Base-by-base conservation (phyloP, 2,329 filamentous ascomycete species). In the Tolypocladium endophyticum region DNA sequence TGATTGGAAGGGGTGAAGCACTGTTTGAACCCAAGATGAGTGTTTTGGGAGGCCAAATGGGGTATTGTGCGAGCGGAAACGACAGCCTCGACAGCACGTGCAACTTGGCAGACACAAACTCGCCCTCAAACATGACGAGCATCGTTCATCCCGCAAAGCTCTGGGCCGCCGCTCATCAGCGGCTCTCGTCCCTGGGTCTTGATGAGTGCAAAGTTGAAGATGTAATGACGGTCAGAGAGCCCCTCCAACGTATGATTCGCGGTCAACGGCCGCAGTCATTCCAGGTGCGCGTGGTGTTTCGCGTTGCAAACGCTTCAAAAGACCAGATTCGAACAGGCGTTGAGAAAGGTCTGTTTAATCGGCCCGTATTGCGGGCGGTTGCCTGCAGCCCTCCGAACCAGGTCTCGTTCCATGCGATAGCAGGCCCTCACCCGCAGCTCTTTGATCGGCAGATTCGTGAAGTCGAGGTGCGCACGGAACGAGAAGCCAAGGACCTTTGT, bases 221-320 rank as follows among this genome's bases (percentile, higher is more conserved):
- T 52, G 58, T 70, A 11, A 62, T 74, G 14, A 62, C 66, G 1
- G 67, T 75, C 43, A 67, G 70, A 23, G 60, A 66, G 41, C 67
- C 68, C 8, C 62, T 73, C 33, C 65, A 69, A 45, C 61, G 71
- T 20, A 69, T 70, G 20, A 68, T 68, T 4, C 60, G 65, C n/a
- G 72, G 72, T 11, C 62, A 64, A 41, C 66, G 72, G 28, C 68
- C 70, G 12, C 71, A 73, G 60, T 73, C 72, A 12, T 74, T 73
- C 61, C 67, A 71, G 47, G 67, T 67, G 58, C 70, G 71, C 47
- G 64, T 73, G 56, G 66, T 69, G 14, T 74, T 73, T 56, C 66
- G 66, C 6, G 58, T 72, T 50, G 60, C 61, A 5, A 59, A 61
- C 52, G 57, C 62, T 38, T 38, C 59, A 18, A 56, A 59, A 25